Evolutionary conservation across 495 filamentous ascomycete species (phyloP), one percentile per base, ranked within the genome.

Genomic region (Glonium stellatum): DNA sequence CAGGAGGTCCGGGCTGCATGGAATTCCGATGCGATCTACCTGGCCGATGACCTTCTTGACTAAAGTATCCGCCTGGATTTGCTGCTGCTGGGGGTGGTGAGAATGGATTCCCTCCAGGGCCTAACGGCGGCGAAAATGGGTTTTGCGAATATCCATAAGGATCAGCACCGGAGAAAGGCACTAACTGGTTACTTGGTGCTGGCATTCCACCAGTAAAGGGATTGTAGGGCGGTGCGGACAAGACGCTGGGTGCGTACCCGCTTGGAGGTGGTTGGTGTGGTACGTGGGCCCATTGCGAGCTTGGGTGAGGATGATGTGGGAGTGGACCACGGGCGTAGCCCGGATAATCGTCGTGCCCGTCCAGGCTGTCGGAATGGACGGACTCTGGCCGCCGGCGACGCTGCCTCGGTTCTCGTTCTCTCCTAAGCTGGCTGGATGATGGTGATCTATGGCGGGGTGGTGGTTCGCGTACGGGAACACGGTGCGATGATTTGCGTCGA

Each of bases 341-440:
- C 56, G 60, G 58, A 59, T 73, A 71, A 53, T 75, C 72, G 54
- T 75, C 71, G 61, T 71, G 65, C n/a, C 22, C 54, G 55, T 70
- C 70, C 67, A 73, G 59, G 59, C 65, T 70, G 69, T 70, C 65
- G 36, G 67, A 64, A 35, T 62, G 51, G 56, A 49, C 61, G 62
- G 64, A 65, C 50, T 37, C 34, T 22, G 37, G 25, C 48, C 36
- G 44, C 31, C 48, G 37, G 0, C 27, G 60, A 6, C 48, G 58
- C 19, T 60, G 67, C 61, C 61, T 59, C 10, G 50, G 53, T 52
- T 65, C 52, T 37, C 34, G 58, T 27, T 68, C 70, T 57, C 60
- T 57, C 36, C 51, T 55, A 39, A 61, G 61, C 58, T 61, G 55
- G 54, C 65, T 67, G 10, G 48, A n/a, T 18, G 44, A 48, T 25